Base-by-base conservation (phyloP, 352 stramenopile species). In the Globisporangium nunn region DNA sequence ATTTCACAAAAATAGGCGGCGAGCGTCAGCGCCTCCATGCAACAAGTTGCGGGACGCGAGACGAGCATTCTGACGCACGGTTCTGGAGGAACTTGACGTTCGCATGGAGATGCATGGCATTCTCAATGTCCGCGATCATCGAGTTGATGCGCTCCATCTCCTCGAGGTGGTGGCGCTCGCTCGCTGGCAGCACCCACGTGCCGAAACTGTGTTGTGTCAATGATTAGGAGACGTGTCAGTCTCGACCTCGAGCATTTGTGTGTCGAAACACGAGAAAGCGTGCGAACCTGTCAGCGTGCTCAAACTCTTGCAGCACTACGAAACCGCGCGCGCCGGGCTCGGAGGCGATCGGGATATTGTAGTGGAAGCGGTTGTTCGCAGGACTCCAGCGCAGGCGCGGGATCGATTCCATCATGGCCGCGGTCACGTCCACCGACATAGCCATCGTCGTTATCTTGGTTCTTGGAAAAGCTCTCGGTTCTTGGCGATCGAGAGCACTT, bases 361-460 rank as follows among this genome's bases (percentile, higher is more conserved):
- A 91, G 68, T 88, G 81, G 71, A 91, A 91, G 49, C 81, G 81
- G 64, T 91, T 84, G 70, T 85, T 85, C 46, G 60, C 59, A 31
- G 77, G 65, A 62, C 70, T 85, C 81, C 81, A 91, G 50, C 78
- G 81, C 54, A 91, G 56, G 5, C 81, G 81, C 41, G 81, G 81
- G 65, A 91, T 86, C 54, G 72, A 73, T 49, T 82, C 77, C 66
- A 88, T 46, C 50, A 71, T 23, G 43, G 60, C 43, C 39, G 59
- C 57, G 52, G 81, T 55, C 28, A 66, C 66, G 59, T 79, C 54
- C 30, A 78, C 54, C 51, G 66, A 71, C 56, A 75, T 70, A 6
- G 55, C n/a, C 73, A 82, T 80, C 17, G 73, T 75, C 30, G 70
- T 67, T 73, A 80, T 81, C 0, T 47, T 58, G 43, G 37, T n/a